Conservation (phyloP, 257 asterid genomes). For the Solanum lycopersicoides region DNA sequence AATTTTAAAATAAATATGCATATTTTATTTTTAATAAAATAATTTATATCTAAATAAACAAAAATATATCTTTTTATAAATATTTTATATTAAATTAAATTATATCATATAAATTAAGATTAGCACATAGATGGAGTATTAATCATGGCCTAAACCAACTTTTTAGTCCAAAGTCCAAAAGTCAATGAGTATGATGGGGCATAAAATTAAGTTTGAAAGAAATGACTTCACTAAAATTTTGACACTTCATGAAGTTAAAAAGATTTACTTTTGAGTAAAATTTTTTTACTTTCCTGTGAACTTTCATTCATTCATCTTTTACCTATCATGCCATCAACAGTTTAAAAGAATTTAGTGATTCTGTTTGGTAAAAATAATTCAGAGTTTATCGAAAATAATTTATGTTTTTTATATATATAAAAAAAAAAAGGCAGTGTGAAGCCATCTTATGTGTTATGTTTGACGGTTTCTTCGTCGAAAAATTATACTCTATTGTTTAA, state of each 20-base stretch:
- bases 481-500: neutral
- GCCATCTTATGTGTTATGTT: neutral
- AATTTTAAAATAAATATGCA: fast-evolving
- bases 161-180: neutral
- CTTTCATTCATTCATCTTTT: neutral
- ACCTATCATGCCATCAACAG: neutral
- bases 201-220: neutral
- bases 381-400: neutral
- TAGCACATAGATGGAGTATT: neutral
- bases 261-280: neutral
- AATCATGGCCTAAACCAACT: neutral
- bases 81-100: neutral
- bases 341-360: neutral
- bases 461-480: neutral
- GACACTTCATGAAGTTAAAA: neutral
- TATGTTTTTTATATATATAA: no score
- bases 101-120: neutral
- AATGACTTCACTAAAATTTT: neutral
- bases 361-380: neutral
- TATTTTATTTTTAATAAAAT: neutral
- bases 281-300: neutral
- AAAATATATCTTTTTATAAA: neutral
- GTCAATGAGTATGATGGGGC: neutral
- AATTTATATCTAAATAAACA: neutral
- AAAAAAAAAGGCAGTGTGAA: neutral